Evolutionary conservation across 2,329 filamentous ascomycete genomes (phyloP), one percentile per base, ranked within the genome.

Genomic region (Claviceps pazoutovae): DNA sequence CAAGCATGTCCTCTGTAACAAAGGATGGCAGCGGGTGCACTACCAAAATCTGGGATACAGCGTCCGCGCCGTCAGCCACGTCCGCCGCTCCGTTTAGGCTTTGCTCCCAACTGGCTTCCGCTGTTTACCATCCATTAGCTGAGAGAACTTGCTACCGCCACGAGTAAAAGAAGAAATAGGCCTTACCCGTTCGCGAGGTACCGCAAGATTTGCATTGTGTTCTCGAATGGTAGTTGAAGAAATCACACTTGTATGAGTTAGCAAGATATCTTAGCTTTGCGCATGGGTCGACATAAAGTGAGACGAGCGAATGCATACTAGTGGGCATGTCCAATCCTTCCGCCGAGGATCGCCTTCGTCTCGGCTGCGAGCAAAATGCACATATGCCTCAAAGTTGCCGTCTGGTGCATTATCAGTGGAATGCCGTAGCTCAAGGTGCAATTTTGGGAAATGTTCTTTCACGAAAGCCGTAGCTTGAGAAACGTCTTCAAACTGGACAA

Each of bases 41-140:
- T 4, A 93, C 78, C 19, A 93, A 69, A 57, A 90, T 88, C 57
- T 89, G 86, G 1, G 86, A 88, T 1, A 83, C 78, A 0, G 75
- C 66, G 53, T 82, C 66, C 49, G 71, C 68, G 23, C 72, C 71
- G 58, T 76, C 73, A 17, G 70, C 69, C 30, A 72, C 71, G 59
- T 77, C 74, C 17, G 71, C 72, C 50, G 70, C 68, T 34, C 74
- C 74, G 19, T 73, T 75, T 5, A 76, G 61, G 46, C 66, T 70
- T 23, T 64, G 57, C 30, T 62, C 62, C 60, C 64, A 65, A 36
- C 61, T 58, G 5, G 61, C 51, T 7, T 59, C 61, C 16, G 51
- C 45, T 49, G 16, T 17, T 36, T 36, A 23, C 17, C 13, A 3
- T 13, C 17, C 4, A 7, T 44, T 26, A 44, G 42, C 19, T 11